These are phyloP conservation scores for Croton laevigatus DNA, from an alignment of 441 rosid species.

Conservation along the genomic window DNA sequence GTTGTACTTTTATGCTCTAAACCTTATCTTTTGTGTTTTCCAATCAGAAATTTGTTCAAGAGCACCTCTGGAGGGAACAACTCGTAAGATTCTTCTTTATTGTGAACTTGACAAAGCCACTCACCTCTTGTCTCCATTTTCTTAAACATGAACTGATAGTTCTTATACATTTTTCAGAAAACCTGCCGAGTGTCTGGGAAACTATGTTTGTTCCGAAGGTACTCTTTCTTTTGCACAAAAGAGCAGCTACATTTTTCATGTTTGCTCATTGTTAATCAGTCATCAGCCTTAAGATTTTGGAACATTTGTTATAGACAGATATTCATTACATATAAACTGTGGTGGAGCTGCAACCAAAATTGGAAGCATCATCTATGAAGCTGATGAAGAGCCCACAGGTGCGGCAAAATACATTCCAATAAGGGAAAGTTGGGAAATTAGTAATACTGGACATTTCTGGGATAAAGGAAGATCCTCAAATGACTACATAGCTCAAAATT, in stretches of 20 bases:
- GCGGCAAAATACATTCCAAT: constrained; percentile 36
- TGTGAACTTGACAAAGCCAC: not conserved
- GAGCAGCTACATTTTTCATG: not conserved
- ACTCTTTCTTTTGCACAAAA: constrained; percentile 1
- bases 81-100: constrained; percentile 29
- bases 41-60: constrained; percentile 36
- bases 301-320: constrained; percentile 24
- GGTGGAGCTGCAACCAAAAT: constrained; percentile 28
- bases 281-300: not conserved
- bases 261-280: no score
- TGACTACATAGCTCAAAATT: constrained; percentile 28
- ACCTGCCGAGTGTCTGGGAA: constrained; percentile 19
- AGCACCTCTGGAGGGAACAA: constrained; percentile 34
- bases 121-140: not conserved
- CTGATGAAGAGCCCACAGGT: constrained; percentile 37
- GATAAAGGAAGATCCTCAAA: constrained; percentile 22
- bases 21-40: constrained; percentile 9
- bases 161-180: constrained; percentile 18
- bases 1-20: constrained; percentile 1
- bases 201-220: constrained; percentile 33
- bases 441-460: constrained; percentile 48
- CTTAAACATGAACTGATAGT: constrained; percentile 7
- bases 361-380: constrained; percentile 29
- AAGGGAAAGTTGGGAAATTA: constrained; percentile 41
- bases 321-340: constrained; percentile 36